A percentile compares a stretch with the other conserved stretches of the same genome.
Evolutionary conservation across 495 filamentous ascomycete genomes (phyloP).

Genomic region (Podospora comata): DNA sequence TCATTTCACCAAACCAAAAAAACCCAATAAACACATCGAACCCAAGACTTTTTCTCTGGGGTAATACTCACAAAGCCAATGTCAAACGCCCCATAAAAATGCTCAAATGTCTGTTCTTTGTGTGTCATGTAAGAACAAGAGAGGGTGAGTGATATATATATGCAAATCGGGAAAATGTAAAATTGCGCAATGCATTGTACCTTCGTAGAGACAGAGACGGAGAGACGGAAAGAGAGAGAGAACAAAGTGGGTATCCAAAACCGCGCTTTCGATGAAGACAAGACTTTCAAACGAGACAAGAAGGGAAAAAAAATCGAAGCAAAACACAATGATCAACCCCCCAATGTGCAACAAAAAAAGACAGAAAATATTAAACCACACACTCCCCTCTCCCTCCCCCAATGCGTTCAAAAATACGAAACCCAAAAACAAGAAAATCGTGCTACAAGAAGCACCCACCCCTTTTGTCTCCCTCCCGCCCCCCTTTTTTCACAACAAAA

Average conservation of each 20-base stretch:
- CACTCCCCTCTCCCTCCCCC: neutral
- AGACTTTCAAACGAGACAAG: neutral
- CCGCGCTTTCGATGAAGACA: slow-evolving; percentile 5
- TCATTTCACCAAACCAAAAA: neutral
- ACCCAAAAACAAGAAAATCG: neutral
- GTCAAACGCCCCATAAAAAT: neutral
- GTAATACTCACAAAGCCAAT: neutral
- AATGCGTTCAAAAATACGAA: neutral
- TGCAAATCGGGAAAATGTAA: neutral
- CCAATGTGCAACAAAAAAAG: neutral
- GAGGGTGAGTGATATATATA: neutral
- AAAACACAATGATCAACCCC: neutral
- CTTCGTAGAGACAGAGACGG: too few relatives aligned
- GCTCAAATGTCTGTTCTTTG: neutral
- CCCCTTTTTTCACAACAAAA: neutral
- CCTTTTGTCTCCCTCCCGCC: neutral
- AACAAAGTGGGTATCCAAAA: neutral
- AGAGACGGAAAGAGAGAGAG: neutral
- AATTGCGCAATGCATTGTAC: neutral
- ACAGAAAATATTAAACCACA: neutral
- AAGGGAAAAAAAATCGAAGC: slow-evolving; percentile 7
- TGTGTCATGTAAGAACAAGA: neutral
- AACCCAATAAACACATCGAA: neutral
- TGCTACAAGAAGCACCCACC: neutral
- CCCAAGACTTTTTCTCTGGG: neutral